These are phyloP conservation scores for Effrenium voratum DNA, from an alignment of 73 alveolate genomes.

Conservation along the genomic window DNA sequence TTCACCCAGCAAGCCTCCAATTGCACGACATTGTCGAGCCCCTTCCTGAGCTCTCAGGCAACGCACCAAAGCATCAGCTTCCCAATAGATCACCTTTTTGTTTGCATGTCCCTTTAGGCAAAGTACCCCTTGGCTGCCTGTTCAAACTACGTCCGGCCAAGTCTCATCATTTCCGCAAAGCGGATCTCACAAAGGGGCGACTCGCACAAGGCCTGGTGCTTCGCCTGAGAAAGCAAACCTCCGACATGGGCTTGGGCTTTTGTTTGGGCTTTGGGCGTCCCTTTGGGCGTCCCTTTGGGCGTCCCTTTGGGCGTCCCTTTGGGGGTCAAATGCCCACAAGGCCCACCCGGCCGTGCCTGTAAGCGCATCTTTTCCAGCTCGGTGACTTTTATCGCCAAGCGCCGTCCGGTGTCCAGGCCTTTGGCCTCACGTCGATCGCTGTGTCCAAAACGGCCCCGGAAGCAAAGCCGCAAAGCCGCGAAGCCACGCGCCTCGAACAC, in stretches of 20 bases:
- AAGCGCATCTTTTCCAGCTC: conserved; percentile 87
- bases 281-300: no score
- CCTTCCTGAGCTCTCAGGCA: conserved; percentile 40
- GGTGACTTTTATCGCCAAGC: conserved; percentile 80
- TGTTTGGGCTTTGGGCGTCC: no score
- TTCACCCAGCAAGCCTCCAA: conserved; percentile 14
- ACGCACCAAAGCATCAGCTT: not conserved
- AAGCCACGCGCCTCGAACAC: conserved; percentile 43
- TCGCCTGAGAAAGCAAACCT: no score
- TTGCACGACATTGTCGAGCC: conserved; percentile 75
- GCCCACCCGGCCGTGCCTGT: not conserved
- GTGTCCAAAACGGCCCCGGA: not conserved
- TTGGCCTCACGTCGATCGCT: not conserved
- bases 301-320: not conserved
- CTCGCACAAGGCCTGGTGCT: conserved; percentile 67
- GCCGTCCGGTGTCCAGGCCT: conserved; percentile 46
- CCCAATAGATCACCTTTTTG: no score
- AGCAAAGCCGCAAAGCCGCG: no score
- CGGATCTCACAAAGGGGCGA: conserved; percentile 89
- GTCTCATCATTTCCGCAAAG: conserved; percentile 70
- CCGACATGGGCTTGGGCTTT: no score
- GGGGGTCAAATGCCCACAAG: not conserved
- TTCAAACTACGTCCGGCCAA: not conserved
- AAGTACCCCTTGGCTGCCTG: no score
- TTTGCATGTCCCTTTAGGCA: no score